Evolutionary conservation across 2,329 filamentous ascomycete species (phyloP), one percentile per base, ranked within the genome.

Genomic region (Hansfordia pulvinata): DNA sequence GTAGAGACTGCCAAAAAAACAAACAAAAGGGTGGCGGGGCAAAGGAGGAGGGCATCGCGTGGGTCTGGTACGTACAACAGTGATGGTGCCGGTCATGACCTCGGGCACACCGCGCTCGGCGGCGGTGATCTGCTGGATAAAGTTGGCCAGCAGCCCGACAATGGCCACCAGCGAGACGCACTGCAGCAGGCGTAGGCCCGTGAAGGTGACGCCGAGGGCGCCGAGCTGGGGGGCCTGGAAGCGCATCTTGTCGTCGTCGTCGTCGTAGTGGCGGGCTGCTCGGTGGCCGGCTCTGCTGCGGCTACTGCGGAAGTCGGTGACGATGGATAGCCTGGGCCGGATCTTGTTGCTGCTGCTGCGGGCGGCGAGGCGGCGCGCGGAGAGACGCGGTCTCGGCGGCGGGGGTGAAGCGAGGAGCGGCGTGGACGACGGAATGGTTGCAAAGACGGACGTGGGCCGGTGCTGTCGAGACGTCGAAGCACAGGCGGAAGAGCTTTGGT

Each of bases 101-200:
- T 69, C 60, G 0, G 84, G 81, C 0, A 79, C 72, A 17, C 68
- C 62, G 29, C 76, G 67, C 35, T 75, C 65, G 13, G 62, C 67
- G 22, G 62, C 57, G 23, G 83, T 70, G 47, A 92, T 84, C 40
- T 81, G 66, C 14, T 74, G 64, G 42, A 93, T 76, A 53, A 93
- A 92, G 52, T 86, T 84, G 43, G 78, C 71, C 1, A 74, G 74
- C 49, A 93, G 70, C 23, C 84, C 83, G 37, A 93, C 77, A 38
- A 90, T 73, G 31, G 75, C 62, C 31, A 90, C 62, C 45, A 93
- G 76, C 15, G 70, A 71, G 35, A 79, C 54, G 32, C 71, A 64
- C 48, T 92, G 76, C 38, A 86, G 62, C 31, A 66, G 62, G 25
- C 86, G 76, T 38, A 78, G 69, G 38, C 73, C 59, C 31, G 81